A percentile compares a stretch with the other conserved stretches of the same genome.
phyloP scores from a whole-genome alignment of 2,329 filamentous ascomycete genomes.

The Gremmenia infestans region DNA sequence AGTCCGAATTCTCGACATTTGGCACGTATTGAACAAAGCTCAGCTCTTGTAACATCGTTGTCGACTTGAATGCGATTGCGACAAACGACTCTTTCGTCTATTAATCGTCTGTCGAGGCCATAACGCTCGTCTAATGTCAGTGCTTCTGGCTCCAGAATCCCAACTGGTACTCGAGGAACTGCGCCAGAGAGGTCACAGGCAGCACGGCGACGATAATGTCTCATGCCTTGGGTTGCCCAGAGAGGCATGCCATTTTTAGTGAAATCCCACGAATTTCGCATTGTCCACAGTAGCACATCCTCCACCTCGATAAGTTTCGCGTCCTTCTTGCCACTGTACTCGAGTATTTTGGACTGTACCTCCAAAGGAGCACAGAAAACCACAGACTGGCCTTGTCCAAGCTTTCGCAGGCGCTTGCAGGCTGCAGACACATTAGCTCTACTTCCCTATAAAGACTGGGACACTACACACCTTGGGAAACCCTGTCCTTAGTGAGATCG shows the following conservation, averaged over 20 bases:
- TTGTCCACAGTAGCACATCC: conserved; percentile 56
- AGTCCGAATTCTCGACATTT: conserved; percentile 37
- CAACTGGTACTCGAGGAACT: conserved; percentile 21
- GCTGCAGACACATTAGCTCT: conserved; percentile 37
- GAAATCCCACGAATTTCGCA: conserved; percentile 51
- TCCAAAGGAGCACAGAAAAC: conserved; percentile 56
- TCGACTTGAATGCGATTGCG: conserved; percentile 2
- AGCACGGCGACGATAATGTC: conserved; percentile 37
- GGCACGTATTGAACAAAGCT: conserved; percentile 20
- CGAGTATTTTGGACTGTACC: conserved; percentile 48
- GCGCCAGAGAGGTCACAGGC: conserved; percentile 1
- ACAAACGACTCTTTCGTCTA: neutral
- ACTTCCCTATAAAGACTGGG: neutral
- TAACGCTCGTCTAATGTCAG: conserved; percentile 50
- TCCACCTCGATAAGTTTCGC: conserved; percentile 37
- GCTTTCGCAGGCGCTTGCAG: conserved; percentile 66
- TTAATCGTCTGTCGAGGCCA: conserved; percentile 10
- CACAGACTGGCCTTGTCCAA: conserved; percentile 62
- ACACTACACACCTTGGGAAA: conserved; percentile 55
- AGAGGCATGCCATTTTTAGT: conserved; percentile 46
- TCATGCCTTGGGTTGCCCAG: conserved; percentile 56
- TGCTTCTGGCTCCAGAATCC: conserved; percentile 50
- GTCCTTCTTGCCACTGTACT: conserved; percentile 15
- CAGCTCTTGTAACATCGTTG: conserved; percentile 2
- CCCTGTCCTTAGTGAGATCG: conserved; percentile 58